phyloP scores from a whole-genome alignment of 1,284 basidiomycete genomes.

The Marasmius tenuissimus region DNA sequence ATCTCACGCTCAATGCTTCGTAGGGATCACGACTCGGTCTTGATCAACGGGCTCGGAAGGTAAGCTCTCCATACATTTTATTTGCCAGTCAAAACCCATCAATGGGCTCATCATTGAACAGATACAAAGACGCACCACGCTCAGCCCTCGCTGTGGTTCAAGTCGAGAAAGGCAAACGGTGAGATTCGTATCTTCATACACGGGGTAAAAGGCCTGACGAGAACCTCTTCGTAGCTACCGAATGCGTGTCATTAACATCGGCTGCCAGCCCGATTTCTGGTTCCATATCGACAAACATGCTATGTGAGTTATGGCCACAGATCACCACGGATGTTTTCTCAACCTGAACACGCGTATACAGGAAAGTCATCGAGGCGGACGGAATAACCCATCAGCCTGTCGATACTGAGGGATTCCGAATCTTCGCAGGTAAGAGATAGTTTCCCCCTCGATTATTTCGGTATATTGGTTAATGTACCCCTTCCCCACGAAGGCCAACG shows the following conservation, averaged over 20 bases:
- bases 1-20: conserved; percentile 2
- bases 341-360: neutral
- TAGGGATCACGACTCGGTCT: conserved; percentile 26
- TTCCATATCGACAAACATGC: neutral
- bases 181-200: neutral
- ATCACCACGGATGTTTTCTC: neutral
- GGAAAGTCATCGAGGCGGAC: neutral
- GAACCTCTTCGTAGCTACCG: neutral
- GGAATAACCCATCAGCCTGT: neutral
- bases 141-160: conserved; percentile 32
- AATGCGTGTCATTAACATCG: neutral
- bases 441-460: too few species aligned
- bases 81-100: too few species aligned
- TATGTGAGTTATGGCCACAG: conserved; percentile 12
- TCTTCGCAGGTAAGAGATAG: conserved; percentile 12
- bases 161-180: conserved; percentile 12
- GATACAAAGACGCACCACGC: conserved; percentile 32
- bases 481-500: neutral
- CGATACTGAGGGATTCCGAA: conserved; percentile 23
- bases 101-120: neutral
- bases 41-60: conserved; percentile 42
- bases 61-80: neutral
- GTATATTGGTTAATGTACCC: too few species aligned
- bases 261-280: neutral
- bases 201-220: neutral